Evolutionary conservation across 768 basidiomycete species (phyloP), one percentile per base, ranked within the genome.

Genomic region (Russula griseocarnosa): DNA sequence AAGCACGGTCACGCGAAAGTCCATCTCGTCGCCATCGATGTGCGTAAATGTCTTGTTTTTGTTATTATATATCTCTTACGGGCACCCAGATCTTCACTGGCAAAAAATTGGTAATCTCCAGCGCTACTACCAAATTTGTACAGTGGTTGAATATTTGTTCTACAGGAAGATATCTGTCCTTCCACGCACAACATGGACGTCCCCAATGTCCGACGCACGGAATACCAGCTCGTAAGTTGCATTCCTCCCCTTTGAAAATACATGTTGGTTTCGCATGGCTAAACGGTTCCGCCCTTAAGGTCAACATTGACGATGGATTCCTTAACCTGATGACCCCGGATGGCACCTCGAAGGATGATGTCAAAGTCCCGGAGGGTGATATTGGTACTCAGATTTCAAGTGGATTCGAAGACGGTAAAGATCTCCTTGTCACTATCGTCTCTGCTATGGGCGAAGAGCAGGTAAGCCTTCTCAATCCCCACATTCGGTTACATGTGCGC

Each of bases 1-100:
- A 98, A 98, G 86, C 96, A 98, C 82, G 96, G 96, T 72, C 96
- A 99, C 81, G 96, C 97, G 77, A 99, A 98, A 80, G 97, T 98
- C 74, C 94, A 98, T 79, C 84, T 99, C 67, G 85, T 98, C 71
- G 97, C 87, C 75, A 91, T 92, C 75, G 97, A 99, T 79, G 95
- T 97, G 74, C 67, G 93, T 85, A 36, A 53, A 5, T 53, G 16
- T 54, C 7, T 44, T 55, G 56, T 30, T 55, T 51, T 55, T 47
- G 13, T 47, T 22, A 20, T 63, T 24, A n/a, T 63, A 20, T 46
- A 61, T 58, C 60, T 68, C 59, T 73, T 59, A 65, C 47, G 63
- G 54, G 57, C 24, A 46, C 16, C 32, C 73, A 97, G 96, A 98
- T 99, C 79, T 99, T 99, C 85, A 99, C 96, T 68, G 85, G 85